phyloP scores from a whole-genome alignment of 257 asterid genomes.

The Verbascum thapsus region DNA sequence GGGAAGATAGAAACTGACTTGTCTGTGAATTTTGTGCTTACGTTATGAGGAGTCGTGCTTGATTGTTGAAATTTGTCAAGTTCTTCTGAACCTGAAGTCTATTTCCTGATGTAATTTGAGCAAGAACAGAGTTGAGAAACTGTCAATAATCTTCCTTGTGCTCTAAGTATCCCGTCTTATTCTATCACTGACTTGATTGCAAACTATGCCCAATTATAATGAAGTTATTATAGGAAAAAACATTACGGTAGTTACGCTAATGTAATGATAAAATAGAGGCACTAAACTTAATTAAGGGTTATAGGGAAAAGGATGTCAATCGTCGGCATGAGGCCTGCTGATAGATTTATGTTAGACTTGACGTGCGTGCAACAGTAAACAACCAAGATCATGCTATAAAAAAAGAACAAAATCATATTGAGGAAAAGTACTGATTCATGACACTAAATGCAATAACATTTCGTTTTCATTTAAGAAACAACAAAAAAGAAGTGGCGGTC shows the following conservation, averaged over 20 bases:
- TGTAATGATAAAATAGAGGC: too few relatives aligned
- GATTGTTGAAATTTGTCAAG: slow-evolving; percentile 1
- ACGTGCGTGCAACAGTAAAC: not conserved
- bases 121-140: slow-evolving; percentile 1
- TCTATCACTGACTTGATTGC: slow-evolving; percentile 5
- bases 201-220: slow-evolving; percentile 8
- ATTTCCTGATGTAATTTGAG: not conserved
- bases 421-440: not conserved
- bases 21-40: not conserved
- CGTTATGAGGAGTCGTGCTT: slow-evolving; percentile 9
- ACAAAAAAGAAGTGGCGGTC: not conserved
- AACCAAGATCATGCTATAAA: too few relatives aligned
- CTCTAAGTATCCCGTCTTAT: not conserved
- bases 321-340: too few relatives aligned
- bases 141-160: slow-evolving; percentile 12
- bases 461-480: not conserved
- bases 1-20: slow-evolving; percentile 3
- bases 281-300: too few relatives aligned
- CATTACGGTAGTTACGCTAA: too few relatives aligned
- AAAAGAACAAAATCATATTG: not conserved
- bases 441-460: not conserved
- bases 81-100: slow-evolving; percentile 9
- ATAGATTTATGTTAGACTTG: not conserved
- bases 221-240: too few relatives aligned
- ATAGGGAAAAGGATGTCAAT: too few relatives aligned